Evolutionary conservation across 108 stramenopile species (phyloP).

Genomic region (Skeletonema potamos): DNA sequence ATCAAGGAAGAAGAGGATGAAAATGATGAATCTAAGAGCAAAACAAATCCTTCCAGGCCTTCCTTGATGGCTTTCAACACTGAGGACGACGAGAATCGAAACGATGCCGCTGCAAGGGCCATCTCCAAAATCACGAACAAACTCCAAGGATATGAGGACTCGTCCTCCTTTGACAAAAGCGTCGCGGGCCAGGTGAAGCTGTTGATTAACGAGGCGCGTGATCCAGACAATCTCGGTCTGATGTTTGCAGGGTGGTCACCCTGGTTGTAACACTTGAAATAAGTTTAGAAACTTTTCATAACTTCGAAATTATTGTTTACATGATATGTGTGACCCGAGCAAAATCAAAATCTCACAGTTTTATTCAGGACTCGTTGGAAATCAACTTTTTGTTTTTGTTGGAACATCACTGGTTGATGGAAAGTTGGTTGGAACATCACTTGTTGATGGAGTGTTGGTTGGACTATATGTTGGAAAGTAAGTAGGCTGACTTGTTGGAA

Average conservation of each 20-base stretch:
- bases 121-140: slow-evolving; percentile 89
- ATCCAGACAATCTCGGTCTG: slow-evolving; percentile 83
- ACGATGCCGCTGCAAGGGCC: slow-evolving; percentile 62
- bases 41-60: slow-evolving; percentile 2
- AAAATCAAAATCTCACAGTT: no score
- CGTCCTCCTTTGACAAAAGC: slow-evolving; percentile 87
- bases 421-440: no score
- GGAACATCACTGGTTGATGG: no score
- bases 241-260: slow-evolving; percentile 94
- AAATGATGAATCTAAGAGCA: slow-evolving; percentile 5
- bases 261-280: slow-evolving; percentile 67
- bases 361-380: no score
- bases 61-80: slow-evolving; percentile 1
- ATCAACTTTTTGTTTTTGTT: no score
- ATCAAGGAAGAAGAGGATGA: slow-evolving; percentile 22
- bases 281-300: no score
- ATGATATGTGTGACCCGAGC: no score
- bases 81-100: slow-evolving; percentile 28
- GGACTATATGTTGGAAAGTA: no score
- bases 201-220: slow-evolving; percentile 92
- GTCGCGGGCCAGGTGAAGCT: slow-evolving; percentile 95
- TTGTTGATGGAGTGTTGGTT: no score
- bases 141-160: slow-evolving; percentile 97
- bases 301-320: no score
- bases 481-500: no score